Evolutionary conservation across 2,329 filamentous ascomycete genomes (phyloP), one percentile per base, ranked within the genome.

Genomic region (Amylocarpus encephaloides): DNA sequence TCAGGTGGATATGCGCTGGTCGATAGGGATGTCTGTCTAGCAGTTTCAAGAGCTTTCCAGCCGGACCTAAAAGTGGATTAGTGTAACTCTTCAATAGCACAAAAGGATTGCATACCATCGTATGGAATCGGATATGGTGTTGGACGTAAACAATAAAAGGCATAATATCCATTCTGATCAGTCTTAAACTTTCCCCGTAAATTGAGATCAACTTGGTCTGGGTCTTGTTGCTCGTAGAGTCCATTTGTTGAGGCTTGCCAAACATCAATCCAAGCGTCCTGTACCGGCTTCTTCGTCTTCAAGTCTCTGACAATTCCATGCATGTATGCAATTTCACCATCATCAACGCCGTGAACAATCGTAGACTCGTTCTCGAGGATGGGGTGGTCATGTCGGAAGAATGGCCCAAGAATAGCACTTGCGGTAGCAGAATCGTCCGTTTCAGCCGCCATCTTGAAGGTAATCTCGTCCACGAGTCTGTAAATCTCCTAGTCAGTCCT

Each of bases 161-260:
- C 67, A 64, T 83, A 84, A 22, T 70, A 68, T 1, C 80, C 80
- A 50, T 81, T 71, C 22, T 69, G 68, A 50, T 78, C 77, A 0
- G 80, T 83, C 46, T 68, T 75, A 57, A 84, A 83, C 49, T 76
- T 78, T 2, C 81, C 81, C n/a, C 80, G 70, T 18, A 85, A 67
- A 55, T 85, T 85, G 61, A 74, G 76, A 47, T 84, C 80, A 5
- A 73, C 70, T 64, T 85, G 81, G 5, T 78, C 65, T 0, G 73
- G 69, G 53, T 85, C 81, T 63, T 85, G 81, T 64, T 83, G 79
- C 64, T 83, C 80, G 50, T 77, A 77, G 44, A 75, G 50, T 5
- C 68, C 57, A 55, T 85, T 84, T 1, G 80, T 80, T 1, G 76
- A 78, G 1, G 79, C 79, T 61, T 84, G 75, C 80, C 80, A 85